Percentiles rank a stretch among this genome's conserved stretches.
phyloP scores from a whole-genome alignment of 2,329 filamentous ascomycete species.

The Fusarium sp. region DNA sequence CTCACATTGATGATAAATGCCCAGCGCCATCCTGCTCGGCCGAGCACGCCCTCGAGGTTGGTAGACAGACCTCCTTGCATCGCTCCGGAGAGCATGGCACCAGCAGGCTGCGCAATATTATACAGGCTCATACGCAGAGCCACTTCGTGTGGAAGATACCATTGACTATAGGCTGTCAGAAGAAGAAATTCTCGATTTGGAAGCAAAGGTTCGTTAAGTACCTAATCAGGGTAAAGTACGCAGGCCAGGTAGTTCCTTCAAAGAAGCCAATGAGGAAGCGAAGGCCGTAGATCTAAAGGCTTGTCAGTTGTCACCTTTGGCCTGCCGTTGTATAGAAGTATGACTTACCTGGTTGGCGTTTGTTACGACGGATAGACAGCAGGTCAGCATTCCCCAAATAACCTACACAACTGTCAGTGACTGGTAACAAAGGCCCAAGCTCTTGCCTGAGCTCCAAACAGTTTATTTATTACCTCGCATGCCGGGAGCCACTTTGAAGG shows the following conservation, averaged over 20 bases:
- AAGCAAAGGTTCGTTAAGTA: background rate
- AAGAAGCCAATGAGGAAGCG: slow-evolving; percentile 27
- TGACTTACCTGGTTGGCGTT: background rate
- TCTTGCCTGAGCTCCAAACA: no score
- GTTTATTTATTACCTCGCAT: slow-evolving; percentile 7
- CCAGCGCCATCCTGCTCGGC: slow-evolving; percentile 29
- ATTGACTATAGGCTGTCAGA: background rate
- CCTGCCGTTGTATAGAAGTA: background rate
- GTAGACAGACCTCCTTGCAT: slow-evolving; percentile 26
- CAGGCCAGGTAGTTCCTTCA: slow-evolving; percentile 26
- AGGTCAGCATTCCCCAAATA: background rate
- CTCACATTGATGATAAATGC: slow-evolving; percentile 30
- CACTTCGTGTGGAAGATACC: background rate
- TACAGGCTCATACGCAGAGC: slow-evolving; percentile 12
- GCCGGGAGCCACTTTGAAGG: slow-evolving; percentile 22
- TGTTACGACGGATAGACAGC: background rate
- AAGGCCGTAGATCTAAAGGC: slow-evolving; percentile 4
- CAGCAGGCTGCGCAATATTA: slow-evolving; percentile 27
- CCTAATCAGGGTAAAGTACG: slow-evolving; percentile 34
- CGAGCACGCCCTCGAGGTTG: slow-evolving; percentile 18
- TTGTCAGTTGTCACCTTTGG: background rate
- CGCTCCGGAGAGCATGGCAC: slow-evolving; percentile 25
- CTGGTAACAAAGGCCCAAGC: background rate
- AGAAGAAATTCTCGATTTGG: background rate
- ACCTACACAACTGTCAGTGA: background rate